These are phyloP conservation scores for Cyclocybe aegerita DNA, from an alignment of 768 basidiomycete species.

Conservation along the genomic window DNA sequence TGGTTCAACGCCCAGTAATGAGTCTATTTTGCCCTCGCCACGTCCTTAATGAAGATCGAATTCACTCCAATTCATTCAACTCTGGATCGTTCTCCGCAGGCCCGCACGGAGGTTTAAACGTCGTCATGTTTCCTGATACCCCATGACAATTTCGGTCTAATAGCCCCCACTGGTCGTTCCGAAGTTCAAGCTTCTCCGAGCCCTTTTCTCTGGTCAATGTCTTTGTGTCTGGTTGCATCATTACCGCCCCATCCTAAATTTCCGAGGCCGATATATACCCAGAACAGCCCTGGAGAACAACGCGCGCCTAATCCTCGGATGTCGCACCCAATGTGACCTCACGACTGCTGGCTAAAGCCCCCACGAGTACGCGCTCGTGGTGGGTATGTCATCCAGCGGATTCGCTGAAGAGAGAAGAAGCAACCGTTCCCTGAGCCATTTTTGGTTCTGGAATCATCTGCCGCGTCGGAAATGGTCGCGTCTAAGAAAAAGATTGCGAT, in stretches of 20 bases:
- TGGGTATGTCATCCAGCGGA: background rate
- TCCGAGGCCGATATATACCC: constrained; percentile 15
- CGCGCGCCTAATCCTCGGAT: constrained; percentile 13
- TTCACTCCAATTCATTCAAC: too few species aligned
- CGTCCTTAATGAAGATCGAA: too few species aligned
- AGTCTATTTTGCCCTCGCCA: too few species aligned
- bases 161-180: background rate
- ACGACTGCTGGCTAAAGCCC: background rate
- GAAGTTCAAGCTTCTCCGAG: constrained; percentile 12
- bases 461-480: too few species aligned
- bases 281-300: background rate
- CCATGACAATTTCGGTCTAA: too few species aligned
- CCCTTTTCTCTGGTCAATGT: background rate
- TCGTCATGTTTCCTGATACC: too few species aligned
- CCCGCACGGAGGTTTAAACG: background rate
- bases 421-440: too few species aligned
- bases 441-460: too few species aligned
- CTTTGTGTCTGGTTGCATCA: background rate
- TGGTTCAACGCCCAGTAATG: too few species aligned
- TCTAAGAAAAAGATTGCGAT: too few species aligned
- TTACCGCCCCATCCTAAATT: background rate
- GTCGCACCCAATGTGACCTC: background rate
- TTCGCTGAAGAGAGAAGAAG: too few species aligned
- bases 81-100: too few species aligned
- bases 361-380: background rate